Evolutionary conservation across 768 basidiomycete species (phyloP), one percentile per base, ranked within the genome.

Genomic region (Tylopilus felleus): DNA sequence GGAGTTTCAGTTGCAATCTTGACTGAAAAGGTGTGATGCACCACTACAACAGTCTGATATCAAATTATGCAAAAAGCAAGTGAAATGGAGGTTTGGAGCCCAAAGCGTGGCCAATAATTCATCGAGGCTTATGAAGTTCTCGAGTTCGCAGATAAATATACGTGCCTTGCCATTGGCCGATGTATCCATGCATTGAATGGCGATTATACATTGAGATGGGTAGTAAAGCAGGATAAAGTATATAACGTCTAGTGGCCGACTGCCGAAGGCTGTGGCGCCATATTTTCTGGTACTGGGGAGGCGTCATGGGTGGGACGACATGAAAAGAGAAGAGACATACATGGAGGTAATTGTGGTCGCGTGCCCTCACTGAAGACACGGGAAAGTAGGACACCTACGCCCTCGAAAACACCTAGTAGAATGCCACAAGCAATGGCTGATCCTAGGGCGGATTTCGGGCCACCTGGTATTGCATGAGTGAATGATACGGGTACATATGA

Each of bases 351-450:
- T 67, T 88, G 87, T 60, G 89, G 91, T 64, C 88, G 79, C 61
- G 85, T 83, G 53, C 82, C 82, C 67, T 91, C 90, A 65, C 87
- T 89, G 71, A 97, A 89, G 60, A 94, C 88, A 56, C 96, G 83
- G 45, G 85, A 88, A 57, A 98, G 76, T 23, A 98, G 78, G 8
- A 98, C 95, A 61, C 96, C 96, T 21, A 98, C 93, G 65, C 95
- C 95, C 73, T 93, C 90, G 66, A 94, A 91, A 13, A 93, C 90
- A 61, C 96, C 95, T 23, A 99, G 82, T 23, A 99, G 77, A 55
- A 99, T 95, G 68, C 95, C 96, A 68, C 97, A 98, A 16, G 91
- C 90, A 43, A 99, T 80, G 17, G 96, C 96, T n/a, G 91, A 94
- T 16, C 88, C 88, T 42, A 98, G 75, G 23, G 93, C 93, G 23